Evolutionary conservation across 2,329 filamentous ascomycete species (phyloP), one percentile per base, ranked within the genome.

Genomic region (Aspergillus floridensis): DNA sequence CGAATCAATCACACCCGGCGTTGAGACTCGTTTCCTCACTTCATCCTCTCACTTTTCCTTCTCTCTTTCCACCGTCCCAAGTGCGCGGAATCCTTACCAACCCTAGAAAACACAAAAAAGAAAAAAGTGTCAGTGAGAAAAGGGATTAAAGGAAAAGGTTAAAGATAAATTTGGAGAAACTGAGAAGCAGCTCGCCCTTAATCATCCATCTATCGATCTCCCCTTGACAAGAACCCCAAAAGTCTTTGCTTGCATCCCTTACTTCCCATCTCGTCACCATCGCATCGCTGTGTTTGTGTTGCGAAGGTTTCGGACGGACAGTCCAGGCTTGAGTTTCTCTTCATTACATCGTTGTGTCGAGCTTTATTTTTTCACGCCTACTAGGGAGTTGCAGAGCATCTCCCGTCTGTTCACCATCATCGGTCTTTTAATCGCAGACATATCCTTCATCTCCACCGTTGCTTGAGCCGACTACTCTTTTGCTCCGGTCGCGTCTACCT

Each of bases 381-480:
- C 41, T 21, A 46, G 41, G 72, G 70, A 68, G 65, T 68, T 76
- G 74, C 73, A 74, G 74, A 72, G 74, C 74, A 76, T 71, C 65
- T 69, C 72, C 68, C 63, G 59, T 57, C 46, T 57, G 55, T 52
- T 62, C 57, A 55, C 57, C 62, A 57, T 56, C 58, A 59, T 60
- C 64, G 35, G 54, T 65, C 64, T 59, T 65, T 60, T 57, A 65
- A 66, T 63, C 46, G 26, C 52, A 57, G 53, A 58, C 54, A 54
- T 57, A 48, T 54, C 54, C 64, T 57, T 59, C 59, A 56, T 31
- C 57, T 52, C 47, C 54, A 58, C 63, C 67, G 59, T 63, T 64
- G 63, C 67, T 63, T 63, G 61, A 56, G 59, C 63, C 66, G 59
- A 59, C 47, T 56, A 35, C 38, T 60, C 56, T 58, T 53, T 65